Percentiles rank a stretch among this genome's conserved stretches.
These are phyloP conservation scores for Leccinum longicurvipes DNA, from an alignment of 768 basidiomycete genomes.

Conservation along the genomic window DNA sequence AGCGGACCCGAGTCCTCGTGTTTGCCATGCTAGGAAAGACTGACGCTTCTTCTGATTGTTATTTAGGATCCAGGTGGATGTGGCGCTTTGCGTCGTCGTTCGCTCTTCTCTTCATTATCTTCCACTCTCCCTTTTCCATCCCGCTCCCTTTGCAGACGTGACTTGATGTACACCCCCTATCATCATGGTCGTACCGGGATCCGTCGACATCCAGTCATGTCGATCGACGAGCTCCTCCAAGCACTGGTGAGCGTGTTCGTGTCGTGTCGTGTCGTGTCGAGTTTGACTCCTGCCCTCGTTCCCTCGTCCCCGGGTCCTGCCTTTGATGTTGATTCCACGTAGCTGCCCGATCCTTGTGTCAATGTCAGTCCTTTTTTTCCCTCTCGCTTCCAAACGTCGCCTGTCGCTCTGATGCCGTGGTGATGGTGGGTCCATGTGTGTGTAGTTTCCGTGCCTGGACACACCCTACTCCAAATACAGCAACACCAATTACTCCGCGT, in stretches of 20 bases:
- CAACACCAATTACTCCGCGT: slow-evolving; percentile 14
- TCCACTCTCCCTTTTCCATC: neutral
- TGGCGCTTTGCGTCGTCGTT: neutral
- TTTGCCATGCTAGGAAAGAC: neutral
- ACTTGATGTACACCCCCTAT: slow-evolving; percentile 6
- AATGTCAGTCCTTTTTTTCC: slow-evolving; percentile 4
- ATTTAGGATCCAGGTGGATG: neutral
- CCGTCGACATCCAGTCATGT: slow-evolving; percentile 10
- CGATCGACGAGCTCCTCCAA: slow-evolving; percentile 11
- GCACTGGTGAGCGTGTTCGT: slow-evolving; percentile 7
- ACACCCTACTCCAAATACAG: slow-evolving; percentile 16
- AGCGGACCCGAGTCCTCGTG: neutral
- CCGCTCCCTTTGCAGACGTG: neutral
- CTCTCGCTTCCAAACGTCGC: neutral
- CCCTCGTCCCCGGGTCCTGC: neutral
- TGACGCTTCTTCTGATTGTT: neutral
- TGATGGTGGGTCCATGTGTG: neutral
- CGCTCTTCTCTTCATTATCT: neutral
- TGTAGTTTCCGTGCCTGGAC: slow-evolving; percentile 14
- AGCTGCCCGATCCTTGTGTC: slow-evolving; percentile 16
- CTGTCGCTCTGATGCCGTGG: neutral
- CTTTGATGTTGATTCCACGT: neutral
- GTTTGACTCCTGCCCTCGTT: neutral
- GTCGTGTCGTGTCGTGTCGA: neutral
- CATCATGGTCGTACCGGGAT: neutral